Conservation (phyloP, 169 alveolate genomes). For the Pseudocohnilembus persalinus region DNA sequence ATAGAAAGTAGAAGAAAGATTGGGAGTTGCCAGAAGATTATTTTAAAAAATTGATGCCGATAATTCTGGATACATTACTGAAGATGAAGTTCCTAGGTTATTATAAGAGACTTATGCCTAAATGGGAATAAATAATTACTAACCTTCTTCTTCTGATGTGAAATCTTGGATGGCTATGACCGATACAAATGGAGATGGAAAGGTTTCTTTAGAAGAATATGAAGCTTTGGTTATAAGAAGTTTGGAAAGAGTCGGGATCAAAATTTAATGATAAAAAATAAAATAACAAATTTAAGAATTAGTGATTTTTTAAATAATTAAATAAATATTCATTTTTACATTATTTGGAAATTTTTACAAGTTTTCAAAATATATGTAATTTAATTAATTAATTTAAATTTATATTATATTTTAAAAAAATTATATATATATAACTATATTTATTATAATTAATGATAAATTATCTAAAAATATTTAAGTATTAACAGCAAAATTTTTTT, state of each 20-base stretch:
- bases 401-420: no score
- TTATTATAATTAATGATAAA: no score
- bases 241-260: conserved; percentile 16
- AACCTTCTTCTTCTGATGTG: conserved; percentile 31
- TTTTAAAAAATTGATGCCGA: conserved; percentile 37
- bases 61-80: conserved; percentile 32
- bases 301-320: no score
- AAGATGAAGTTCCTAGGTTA: conserved; percentile 43
- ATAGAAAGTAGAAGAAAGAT: conserved; percentile 22
- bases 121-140: conserved; percentile 35
- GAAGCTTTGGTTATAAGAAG: conserved; percentile 23
- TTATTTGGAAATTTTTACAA: background rate
- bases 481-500: no score
- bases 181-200: conserved; percentile 39
- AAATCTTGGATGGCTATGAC: conserved; percentile 43
- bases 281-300: no score
- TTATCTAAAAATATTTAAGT: no score
- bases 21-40: conserved; percentile 45
- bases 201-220: conserved; percentile 34
- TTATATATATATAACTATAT: no score
- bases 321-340: background rate
- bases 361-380: background rate
- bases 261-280: background rate
- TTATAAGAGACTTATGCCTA: conserved; percentile 37
- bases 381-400: no score